Evolutionary conservation across 2,329 filamentous ascomycete genomes (phyloP).

Genomic region (Neofusicoccum kwambonambiense): DNA sequence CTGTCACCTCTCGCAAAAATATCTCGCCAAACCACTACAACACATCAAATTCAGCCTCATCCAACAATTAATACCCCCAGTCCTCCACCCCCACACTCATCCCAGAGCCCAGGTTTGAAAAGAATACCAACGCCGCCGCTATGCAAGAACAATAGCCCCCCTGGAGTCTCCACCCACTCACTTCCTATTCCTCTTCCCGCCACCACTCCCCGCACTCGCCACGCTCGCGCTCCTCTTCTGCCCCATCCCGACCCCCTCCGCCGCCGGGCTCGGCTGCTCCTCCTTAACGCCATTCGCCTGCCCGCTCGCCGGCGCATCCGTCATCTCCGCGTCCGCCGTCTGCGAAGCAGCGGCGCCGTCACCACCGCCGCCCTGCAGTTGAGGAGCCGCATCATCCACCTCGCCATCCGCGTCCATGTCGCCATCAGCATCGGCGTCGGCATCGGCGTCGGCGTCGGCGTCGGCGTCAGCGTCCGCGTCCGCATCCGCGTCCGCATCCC

Average conservation of each 20-base stretch:
- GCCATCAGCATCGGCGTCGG: not conserved
- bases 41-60: too few species aligned
- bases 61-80: too few species aligned
- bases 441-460: not conserved
- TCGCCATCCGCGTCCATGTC: slow-evolving; percentile 32
- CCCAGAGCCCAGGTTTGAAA: too few species aligned
- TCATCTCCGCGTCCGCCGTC: slow-evolving; percentile 1
- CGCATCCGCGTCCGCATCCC: not conserved
- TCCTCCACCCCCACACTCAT: too few species aligned
- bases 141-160: too few species aligned
- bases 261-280: slow-evolving; percentile 1
- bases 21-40: too few species aligned
- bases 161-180: slow-evolving; percentile 13
- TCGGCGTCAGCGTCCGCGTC: not conserved
- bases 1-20: too few species aligned
- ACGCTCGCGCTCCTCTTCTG: slow-evolving; percentile 85
- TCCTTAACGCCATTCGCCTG: slow-evolving; percentile 2
- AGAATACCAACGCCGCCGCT: too few species aligned
- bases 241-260: slow-evolving; percentile 22
- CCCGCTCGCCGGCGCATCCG: not conserved
- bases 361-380: not conserved
- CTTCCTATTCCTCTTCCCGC: slow-evolving; percentile 33
- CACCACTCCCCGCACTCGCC: slow-evolving; percentile 55
- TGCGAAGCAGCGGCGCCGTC: not conserved
- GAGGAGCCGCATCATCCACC: slow-evolving; percentile 23